phyloP scores from a whole-genome alignment of 306 rosid genomes.

The Malus sieversii region DNA sequence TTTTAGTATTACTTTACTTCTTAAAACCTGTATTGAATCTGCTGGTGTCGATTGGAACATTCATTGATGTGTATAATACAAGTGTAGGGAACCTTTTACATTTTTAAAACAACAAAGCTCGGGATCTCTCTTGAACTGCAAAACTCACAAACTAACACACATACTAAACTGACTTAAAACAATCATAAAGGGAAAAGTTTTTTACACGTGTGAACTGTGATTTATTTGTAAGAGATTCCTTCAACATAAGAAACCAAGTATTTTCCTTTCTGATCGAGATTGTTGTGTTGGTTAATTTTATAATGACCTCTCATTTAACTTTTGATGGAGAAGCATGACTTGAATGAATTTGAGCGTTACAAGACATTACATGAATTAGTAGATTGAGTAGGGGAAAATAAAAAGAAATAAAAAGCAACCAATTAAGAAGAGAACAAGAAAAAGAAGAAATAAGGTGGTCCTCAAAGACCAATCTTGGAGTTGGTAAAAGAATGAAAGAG shows the following conservation, averaged over 20 bases:
- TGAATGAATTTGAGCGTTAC: background rate
- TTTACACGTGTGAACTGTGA: background rate
- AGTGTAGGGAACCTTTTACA: background rate
- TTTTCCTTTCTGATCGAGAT: background rate
- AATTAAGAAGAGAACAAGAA: no score
- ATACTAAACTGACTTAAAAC: background rate
- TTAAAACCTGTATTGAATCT: background rate
- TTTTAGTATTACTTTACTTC: background rate
- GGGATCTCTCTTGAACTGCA: background rate
- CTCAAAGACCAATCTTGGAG: background rate
- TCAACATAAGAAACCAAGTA: background rate
- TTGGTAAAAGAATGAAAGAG: background rate
- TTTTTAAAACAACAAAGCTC: background rate
- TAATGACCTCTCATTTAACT: background rate
- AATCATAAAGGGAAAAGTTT: no score
- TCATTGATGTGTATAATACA: background rate
- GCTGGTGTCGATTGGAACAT: background rate
- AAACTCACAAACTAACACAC: background rate
- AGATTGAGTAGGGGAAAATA: background rate
- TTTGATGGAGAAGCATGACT: background rate
- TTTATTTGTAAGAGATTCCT: background rate
- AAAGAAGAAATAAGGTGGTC: background rate
- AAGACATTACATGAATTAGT: background rate
- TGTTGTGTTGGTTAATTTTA: background rate
- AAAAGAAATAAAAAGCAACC: background rate